Evolutionary conservation across 2,329 filamentous ascomycete species (phyloP), one percentile per base, ranked within the genome.

Genomic region (Cadophora gregata): DNA sequence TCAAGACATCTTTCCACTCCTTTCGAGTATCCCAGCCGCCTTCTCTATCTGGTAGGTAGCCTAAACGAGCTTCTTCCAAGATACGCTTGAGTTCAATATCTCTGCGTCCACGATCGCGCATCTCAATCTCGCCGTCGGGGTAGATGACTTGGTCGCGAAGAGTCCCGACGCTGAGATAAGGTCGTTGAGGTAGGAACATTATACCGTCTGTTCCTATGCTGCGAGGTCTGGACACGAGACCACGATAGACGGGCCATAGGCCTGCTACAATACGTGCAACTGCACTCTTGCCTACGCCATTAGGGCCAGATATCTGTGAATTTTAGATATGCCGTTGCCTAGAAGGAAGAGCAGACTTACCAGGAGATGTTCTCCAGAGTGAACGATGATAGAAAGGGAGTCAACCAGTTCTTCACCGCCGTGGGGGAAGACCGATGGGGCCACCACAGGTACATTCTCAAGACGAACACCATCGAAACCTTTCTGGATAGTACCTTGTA

Each of bases 1-100:
- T 95, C n/a, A 99, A 84, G 4, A 99, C 93, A 73, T 98, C 95
- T 80, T 98, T 97, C 96, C 96, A 99, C 77, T 97, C 94, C 80
- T 99, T 98, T 65, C 93, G 87, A 4, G 93, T 96, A 76, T 99
- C 93, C 93, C 93, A 98, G 16, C 96, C 96, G 47, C 96, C 96
- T 82, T 99, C 96, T 19, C 96, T 89, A 59, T 94, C 89, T 1
- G 93, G 92, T 0, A 99, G 85, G 78, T 99, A 98, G 4, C 93
- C 95, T 0, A 99, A 84, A 65, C 88, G 88, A 0, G 94, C 94
- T 61, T 92, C 91, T 65, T 97, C 92, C 3, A 99, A 85, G 2
- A 96, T 87, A 29, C 84, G 84, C 76, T 90, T 87, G 24, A 99
- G 85, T 71, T 97, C 92, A 36, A 87, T 83, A 77, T 99, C 96